These are phyloP conservation scores for Infundibulicybe gibba DNA, from an alignment of 768 basidiomycete species.

Conservation along the genomic window DNA sequence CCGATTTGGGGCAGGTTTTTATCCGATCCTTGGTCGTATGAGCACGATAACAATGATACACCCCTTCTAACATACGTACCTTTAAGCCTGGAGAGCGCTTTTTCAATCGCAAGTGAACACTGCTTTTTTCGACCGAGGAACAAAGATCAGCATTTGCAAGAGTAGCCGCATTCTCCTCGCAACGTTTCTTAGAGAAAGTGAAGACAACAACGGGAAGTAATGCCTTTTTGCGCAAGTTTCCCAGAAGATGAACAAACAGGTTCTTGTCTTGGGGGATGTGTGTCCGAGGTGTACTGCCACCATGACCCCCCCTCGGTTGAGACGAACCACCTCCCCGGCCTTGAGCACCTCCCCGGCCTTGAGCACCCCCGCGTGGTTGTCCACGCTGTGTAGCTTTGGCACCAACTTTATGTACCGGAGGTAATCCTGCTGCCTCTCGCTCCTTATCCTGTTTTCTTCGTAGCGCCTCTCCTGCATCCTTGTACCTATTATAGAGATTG, in stretches of 20 bases:
- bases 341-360: slow-evolving; percentile 38
- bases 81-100: slow-evolving; percentile 86
- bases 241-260: slow-evolving; percentile 89
- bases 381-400: slow-evolving; percentile 72
- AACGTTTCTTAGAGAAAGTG: slow-evolving; percentile 94
- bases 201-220: slow-evolving; percentile 95
- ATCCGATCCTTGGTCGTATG: slow-evolving; percentile 64
- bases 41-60: neutral
- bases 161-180: slow-evolving; percentile 94
- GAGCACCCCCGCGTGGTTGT: slow-evolving; percentile 47
- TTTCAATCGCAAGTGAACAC: slow-evolving; percentile 93
- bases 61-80: slow-evolving; percentile 39
- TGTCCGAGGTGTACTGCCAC: slow-evolving; percentile 41
- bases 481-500: slow-evolving; percentile 54
- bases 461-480: slow-evolving; percentile 84
- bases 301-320: slow-evolving; percentile 6
- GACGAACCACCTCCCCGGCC: slow-evolving; percentile 34
- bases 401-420: slow-evolving; percentile 80
- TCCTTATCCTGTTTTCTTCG: slow-evolving; percentile 97
- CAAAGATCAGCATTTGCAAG: slow-evolving; percentile 87
- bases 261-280: slow-evolving; percentile 82
- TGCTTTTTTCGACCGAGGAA: slow-evolving; percentile 89
- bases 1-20: slow-evolving; percentile 90
- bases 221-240: slow-evolving; percentile 77
- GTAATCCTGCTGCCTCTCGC: slow-evolving; percentile 89